These are phyloP conservation scores for Russula griseocarnosa DNA, from an alignment of 768 basidiomycete species.

Conservation along the genomic window DNA sequence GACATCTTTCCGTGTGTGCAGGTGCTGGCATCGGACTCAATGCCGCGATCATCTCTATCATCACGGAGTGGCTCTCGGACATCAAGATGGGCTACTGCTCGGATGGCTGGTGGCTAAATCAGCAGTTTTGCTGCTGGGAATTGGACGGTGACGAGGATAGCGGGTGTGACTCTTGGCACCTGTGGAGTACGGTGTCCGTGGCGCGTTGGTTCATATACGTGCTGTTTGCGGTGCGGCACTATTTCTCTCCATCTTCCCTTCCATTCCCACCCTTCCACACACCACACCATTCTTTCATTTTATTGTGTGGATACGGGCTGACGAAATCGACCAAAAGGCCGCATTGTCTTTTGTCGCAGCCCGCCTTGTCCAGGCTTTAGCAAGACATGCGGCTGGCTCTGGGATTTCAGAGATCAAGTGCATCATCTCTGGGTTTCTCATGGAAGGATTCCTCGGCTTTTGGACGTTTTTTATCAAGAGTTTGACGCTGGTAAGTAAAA, in stretches of 20 bases:
- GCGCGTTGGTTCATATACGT: slow-evolving; percentile 86
- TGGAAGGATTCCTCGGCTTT: slow-evolving; percentile 90
- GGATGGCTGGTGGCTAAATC: slow-evolving; percentile 98
- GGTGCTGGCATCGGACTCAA: slow-evolving; percentile 89
- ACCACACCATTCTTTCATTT: background rate
- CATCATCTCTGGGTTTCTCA: slow-evolving; percentile 93
- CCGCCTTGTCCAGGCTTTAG: slow-evolving; percentile 81
- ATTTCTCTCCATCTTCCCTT: background rate
- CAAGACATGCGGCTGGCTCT: slow-evolving; percentile 94
- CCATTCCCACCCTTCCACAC: background rate
- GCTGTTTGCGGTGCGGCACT: slow-evolving; percentile 71
- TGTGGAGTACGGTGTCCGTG: slow-evolving; percentile 72
- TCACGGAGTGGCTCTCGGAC: slow-evolving; percentile 96
- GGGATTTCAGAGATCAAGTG: slow-evolving; percentile 99
- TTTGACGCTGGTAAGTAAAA: slow-evolving; percentile 73
- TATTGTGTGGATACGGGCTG: background rate
- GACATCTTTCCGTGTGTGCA: slow-evolving; percentile 33
- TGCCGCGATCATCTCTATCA: slow-evolving; percentile 91
- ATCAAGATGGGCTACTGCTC: slow-evolving; percentile 96
- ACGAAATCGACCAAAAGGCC: slow-evolving; percentile 44
- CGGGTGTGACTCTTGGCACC: slow-evolving; percentile 86
- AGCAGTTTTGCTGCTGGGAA: slow-evolving; percentile 98
- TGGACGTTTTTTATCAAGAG: slow-evolving; percentile 93
- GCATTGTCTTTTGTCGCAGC: slow-evolving; percentile 83
- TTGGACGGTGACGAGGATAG: slow-evolving; percentile 76